A percentile compares a stretch with the other conserved stretches of the same genome.
phyloP scores from a whole-genome alignment of 495 filamentous ascomycete genomes.

The Paragyromitra xinjiangensis region DNA sequence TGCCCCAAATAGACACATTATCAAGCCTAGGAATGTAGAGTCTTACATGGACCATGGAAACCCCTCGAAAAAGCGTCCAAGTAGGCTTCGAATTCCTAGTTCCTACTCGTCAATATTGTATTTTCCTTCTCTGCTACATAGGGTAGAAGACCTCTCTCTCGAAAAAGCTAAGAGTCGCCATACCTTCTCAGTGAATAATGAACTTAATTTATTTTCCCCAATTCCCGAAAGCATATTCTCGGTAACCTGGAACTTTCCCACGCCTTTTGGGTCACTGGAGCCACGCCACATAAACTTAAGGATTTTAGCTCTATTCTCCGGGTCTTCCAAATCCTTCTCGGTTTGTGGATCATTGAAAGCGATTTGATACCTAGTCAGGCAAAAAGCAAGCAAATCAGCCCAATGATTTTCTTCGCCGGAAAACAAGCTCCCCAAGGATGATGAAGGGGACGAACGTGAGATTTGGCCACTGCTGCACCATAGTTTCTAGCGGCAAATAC shows the following conservation, averaged over 20 bases:
- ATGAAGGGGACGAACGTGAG: slow-evolving; percentile 26
- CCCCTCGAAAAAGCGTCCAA: slow-evolving; percentile 74
- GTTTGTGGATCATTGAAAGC: slow-evolving; percentile 74
- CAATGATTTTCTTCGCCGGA: too few species aligned
- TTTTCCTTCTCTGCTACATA: not conserved
- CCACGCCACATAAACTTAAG: slow-evolving; percentile 76
- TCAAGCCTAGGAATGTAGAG: slow-evolving; percentile 13
- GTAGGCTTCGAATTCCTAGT: slow-evolving; percentile 78
- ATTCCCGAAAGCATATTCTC: slow-evolving; percentile 65
- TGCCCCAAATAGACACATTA: not conserved
- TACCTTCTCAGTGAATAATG: slow-evolving; percentile 69
- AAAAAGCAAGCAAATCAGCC: not conserved
- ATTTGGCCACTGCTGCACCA: slow-evolving; percentile 68
- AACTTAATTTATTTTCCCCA: slow-evolving; percentile 61
- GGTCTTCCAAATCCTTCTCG: slow-evolving; percentile 66
- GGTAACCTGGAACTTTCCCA: slow-evolving; percentile 64
- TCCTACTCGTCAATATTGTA: slow-evolving; percentile 14
- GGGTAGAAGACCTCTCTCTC: not conserved
- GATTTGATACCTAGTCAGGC: slow-evolving; percentile 78
- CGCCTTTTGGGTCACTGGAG: slow-evolving; percentile 59
- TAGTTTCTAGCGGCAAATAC: slow-evolving; percentile 64
- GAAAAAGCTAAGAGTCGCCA: slow-evolving; percentile 38
- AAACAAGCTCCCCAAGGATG: not conserved
- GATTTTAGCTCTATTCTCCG: slow-evolving; percentile 71
- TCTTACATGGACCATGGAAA: slow-evolving; percentile 75